These are phyloP conservation scores for Epichloe hybrida DNA, from an alignment of 2,329 filamentous ascomycete genomes.

Conservation along the genomic window DNA sequence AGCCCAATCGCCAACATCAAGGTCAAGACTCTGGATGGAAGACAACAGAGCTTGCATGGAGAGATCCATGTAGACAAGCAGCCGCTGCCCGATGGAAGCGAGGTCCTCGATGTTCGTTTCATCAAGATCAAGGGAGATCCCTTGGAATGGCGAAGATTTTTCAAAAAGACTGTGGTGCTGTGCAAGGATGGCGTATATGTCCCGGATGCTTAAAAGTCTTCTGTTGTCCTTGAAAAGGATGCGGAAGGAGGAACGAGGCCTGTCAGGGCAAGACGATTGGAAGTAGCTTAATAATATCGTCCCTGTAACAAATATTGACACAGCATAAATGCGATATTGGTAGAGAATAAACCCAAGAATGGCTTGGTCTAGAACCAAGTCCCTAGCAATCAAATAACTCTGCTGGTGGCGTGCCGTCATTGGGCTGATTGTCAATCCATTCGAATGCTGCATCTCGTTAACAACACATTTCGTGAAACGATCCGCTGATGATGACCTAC, in stretches of 20 bases:
- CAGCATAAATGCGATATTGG: not conserved
- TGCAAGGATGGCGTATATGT: constrained; percentile 73
- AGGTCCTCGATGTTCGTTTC: constrained; percentile 75
- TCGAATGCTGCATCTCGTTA: constrained; percentile 22
- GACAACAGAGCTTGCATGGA: constrained; percentile 60
- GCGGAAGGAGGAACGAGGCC: not conserved
- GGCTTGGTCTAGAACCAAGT: too few species aligned
- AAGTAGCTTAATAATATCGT: not conserved
- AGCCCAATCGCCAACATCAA: constrained; percentile 52
- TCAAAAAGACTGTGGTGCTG: constrained; percentile 84
- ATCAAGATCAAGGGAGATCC: constrained; percentile 93
- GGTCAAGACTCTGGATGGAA: constrained; percentile 60
- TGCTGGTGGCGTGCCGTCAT: constrained; percentile 16
- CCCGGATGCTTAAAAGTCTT: constrained; percentile 24
- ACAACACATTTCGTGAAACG: not conserved
- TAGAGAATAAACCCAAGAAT: not conserved
- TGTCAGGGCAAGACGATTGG: not conserved
- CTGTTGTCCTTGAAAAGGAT: not conserved
- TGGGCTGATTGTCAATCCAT: constrained; percentile 23
- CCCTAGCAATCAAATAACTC: constrained; percentile 10
- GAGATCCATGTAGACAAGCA: constrained; percentile 61
- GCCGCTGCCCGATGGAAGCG: constrained; percentile 38
- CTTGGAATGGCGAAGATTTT: constrained; percentile 89
- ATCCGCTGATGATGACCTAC: constrained; percentile 30
- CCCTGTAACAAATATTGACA: not conserved